Percentiles rank a stretch among this genome's conserved stretches.
These are phyloP conservation scores for Colletotrichum echinochloae DNA, from an alignment of 2,329 filamentous ascomycete species.

Conservation along the genomic window DNA sequence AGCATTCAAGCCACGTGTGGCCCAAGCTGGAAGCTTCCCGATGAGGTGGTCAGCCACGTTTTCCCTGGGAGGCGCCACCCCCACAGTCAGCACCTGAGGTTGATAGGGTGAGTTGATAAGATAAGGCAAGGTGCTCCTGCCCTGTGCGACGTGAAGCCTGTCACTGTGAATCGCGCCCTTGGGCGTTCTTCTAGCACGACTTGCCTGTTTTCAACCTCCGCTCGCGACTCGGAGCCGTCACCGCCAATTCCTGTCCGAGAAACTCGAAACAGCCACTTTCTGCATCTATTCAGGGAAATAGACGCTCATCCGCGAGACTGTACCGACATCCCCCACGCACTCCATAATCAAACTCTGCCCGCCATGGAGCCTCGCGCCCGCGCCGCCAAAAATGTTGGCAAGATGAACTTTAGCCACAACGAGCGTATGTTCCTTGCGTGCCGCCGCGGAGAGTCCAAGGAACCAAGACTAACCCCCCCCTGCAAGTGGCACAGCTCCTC, in stretches of 20 bases:
- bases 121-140: slow-evolving; percentile 9
- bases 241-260: background rate
- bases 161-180: slow-evolving; percentile 17
- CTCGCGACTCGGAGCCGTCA: background rate
- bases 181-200: background rate
- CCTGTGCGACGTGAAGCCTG: slow-evolving; percentile 22
- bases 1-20: slow-evolving; percentile 27
- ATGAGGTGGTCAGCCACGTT: slow-evolving; percentile 28
- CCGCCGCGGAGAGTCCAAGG: background rate
- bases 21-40: slow-evolving; percentile 3
- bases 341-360: slow-evolving; percentile 14
- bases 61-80: slow-evolving; percentile 1
- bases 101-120: background rate
- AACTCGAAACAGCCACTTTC: too few relatives aligned
- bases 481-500: slow-evolving; percentile 77
- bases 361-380: slow-evolving; percentile 82
- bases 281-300: background rate
- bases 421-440: slow-evolving; percentile 68
- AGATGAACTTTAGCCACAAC: slow-evolving; percentile 81
- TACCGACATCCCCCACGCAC: background rate
- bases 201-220: background rate
- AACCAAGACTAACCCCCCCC: slow-evolving; percentile 5
- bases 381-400: slow-evolving; percentile 82
- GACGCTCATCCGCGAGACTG: background rate
- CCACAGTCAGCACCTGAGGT: slow-evolving; percentile 12